phyloP scores from a whole-genome alignment of 495 filamentous ascomycete species.

The Penicillium waksmanii region DNA sequence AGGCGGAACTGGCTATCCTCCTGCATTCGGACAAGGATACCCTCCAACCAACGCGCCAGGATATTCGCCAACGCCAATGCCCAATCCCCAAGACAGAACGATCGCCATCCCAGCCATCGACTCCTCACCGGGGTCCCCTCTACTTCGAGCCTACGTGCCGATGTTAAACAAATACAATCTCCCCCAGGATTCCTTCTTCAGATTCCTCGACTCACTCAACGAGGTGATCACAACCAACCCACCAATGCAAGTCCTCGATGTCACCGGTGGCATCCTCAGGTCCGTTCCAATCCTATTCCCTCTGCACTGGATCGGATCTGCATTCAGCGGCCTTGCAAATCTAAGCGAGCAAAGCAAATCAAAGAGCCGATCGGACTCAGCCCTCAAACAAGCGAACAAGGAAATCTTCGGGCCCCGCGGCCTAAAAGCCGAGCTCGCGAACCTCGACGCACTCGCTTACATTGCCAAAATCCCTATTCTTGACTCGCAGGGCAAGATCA shows the following conservation, averaged over 20 bases:
- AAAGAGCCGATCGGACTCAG: conserved; percentile 33
- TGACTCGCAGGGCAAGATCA: conserved; percentile 30
- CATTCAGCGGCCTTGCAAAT: conserved; percentile 31
- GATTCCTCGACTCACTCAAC: conserved; percentile 37
- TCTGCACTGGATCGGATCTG: conserved; percentile 29
- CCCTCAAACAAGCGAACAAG: conserved; percentile 31
- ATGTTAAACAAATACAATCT: conserved; percentile 27
- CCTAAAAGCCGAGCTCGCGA: conserved; percentile 30
- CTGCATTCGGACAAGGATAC: not conserved
- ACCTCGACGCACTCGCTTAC: conserved; percentile 32
- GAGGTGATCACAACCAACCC: conserved; percentile 32
- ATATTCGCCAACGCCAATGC: not conserved
- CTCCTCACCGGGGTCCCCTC: conserved; percentile 26
- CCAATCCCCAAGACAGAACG: conserved; percentile 1
- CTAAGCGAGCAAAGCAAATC: conserved; percentile 29
- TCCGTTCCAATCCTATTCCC: conserved; percentile 39
- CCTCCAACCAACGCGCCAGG: not conserved
- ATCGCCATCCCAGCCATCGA: conserved; percentile 36
- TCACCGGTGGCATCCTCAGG: conserved; percentile 34
- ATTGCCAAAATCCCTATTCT: conserved; percentile 31
- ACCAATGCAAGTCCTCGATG: conserved; percentile 39
- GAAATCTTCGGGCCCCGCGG: conserved; percentile 33
- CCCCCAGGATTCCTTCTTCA: conserved; percentile 30
- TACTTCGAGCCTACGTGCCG: conserved; percentile 35
- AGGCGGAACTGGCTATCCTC: not conserved